phyloP scores from a whole-genome alignment of 345 rosid genomes.

The Aegle marmelos region DNA sequence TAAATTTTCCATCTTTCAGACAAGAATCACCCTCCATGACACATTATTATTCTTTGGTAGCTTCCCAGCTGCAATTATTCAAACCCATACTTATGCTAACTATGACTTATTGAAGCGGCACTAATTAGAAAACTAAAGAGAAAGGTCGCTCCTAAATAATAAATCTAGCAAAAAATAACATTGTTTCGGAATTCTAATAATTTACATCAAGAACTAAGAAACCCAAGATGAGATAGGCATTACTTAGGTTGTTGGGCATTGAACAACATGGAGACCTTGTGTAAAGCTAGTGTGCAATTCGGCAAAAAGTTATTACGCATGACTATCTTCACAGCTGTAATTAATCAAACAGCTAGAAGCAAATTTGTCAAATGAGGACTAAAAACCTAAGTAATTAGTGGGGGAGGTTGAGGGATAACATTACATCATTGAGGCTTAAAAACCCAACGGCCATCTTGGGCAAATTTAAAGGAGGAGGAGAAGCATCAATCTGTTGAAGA shows the following conservation, averaged over 20 bases:
- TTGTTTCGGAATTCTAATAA: no score
- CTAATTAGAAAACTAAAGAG: no score
- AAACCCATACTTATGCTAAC: no score
- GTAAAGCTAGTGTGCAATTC: slow-evolving; percentile 84
- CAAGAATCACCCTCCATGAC: slow-evolving; percentile 89
- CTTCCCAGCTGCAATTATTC: slow-evolving; percentile 64
- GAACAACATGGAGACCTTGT: slow-evolving; percentile 95
- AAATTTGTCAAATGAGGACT: neutral
- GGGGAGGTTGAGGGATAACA: neutral
- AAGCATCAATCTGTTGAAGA: slow-evolving; percentile 45
- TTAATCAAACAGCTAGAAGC: neutral
- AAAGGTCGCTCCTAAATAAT: no score
- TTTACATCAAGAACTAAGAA: no score
- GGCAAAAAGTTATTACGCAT: neutral
- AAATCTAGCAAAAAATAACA: no score
- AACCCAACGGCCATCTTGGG: slow-evolving; percentile 82
- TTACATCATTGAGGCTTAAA: slow-evolving; percentile 88
- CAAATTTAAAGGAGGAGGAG: slow-evolving; percentile 68
- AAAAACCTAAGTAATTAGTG: neutral
- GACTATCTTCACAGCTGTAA: neutral
- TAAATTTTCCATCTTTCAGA: slow-evolving; percentile 66
- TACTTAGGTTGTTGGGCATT: slow-evolving; percentile 80
- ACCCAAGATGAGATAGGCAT: neutral
- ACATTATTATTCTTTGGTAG: slow-evolving; percentile 84
- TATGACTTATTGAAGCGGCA: no score